Conservation (phyloP, 129 eudicot species). For the Pittosporum tobira region DNA sequence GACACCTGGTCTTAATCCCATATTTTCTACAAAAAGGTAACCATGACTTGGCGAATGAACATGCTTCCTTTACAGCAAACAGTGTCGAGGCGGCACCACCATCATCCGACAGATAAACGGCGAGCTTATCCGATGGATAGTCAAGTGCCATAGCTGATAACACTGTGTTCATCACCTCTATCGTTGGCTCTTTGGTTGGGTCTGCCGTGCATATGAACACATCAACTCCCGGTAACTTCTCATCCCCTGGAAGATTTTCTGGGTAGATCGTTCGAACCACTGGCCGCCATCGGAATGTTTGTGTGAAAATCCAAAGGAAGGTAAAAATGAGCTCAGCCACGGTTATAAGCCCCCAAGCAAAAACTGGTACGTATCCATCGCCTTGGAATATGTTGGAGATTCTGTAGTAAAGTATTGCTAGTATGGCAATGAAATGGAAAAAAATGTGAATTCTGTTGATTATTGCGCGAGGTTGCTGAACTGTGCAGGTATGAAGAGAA, state of each 20-base stretch:
- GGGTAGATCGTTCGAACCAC: conserved; percentile 10
- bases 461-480: conserved; percentile 8
- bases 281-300: conserved; percentile 30
- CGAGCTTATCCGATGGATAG: conserved; percentile 26
- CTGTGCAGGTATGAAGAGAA: conserved; percentile 11
- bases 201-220: conserved; percentile 33
- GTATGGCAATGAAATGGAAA: conserved; percentile 11
- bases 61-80: conserved; percentile 22
- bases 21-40: conserved; percentile 25
- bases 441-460: conserved; percentile 11
- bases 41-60: conserved; percentile 21
- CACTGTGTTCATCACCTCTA: conserved; percentile 36
- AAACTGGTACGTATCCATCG: not conserved
- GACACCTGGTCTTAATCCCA: conserved; percentile 20
- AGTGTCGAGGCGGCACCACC: conserved; percentile 24
- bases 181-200: conserved; percentile 22
- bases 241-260: not conserved
- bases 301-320: conserved; percentile 14
- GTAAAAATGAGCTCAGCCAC: conserved; percentile 15
- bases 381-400: conserved; percentile 1
- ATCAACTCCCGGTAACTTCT: conserved; percentile 21
- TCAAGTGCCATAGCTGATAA: conserved; percentile 33
- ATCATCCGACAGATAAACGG: conserved; percentile 30
- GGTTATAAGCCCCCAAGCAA: conserved; percentile 13
- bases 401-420: conserved; percentile 14